Percentiles rank a stretch among this genome's conserved stretches.
phyloP scores from a whole-genome alignment of 2,329 filamentous ascomycete species.

The Coccinonectria pachysandricola region DNA sequence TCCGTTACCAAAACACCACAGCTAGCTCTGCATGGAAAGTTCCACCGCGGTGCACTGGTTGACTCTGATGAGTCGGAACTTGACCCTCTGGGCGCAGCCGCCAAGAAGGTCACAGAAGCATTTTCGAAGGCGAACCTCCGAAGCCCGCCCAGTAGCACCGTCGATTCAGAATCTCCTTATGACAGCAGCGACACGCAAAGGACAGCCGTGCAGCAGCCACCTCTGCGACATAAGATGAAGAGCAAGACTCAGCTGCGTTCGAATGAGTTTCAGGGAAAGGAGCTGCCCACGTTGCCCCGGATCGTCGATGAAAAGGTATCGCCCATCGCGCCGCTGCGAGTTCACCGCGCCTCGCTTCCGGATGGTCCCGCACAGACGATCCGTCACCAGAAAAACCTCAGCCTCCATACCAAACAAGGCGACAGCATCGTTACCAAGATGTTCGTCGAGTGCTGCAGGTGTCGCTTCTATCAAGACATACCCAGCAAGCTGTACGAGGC shows the following conservation, averaged over 20 bases:
- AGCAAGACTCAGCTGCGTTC: conserved; percentile 12
- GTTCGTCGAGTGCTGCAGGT: conserved; percentile 55
- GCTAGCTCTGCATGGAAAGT: conserved; percentile 9
- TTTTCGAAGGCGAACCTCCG: conserved; percentile 18
- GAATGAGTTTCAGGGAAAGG: conserved; percentile 3
- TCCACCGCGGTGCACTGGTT: too few species aligned
- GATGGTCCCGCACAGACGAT: conserved; percentile 8
- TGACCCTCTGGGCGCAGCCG: conserved; percentile 22
- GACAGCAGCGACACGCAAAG: conserved; percentile 19
- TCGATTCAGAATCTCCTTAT: conserved; percentile 6
- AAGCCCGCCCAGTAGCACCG: conserved; percentile 9
- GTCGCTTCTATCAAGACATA: conserved; percentile 56
- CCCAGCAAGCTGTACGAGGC: conserved; percentile 53
- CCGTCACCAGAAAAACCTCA: conserved; percentile 6
- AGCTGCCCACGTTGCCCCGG: conserved; percentile 1
- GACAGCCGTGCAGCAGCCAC: conserved; percentile 29
- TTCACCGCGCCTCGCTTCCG: conserved; percentile 10
- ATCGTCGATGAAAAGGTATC: conserved; percentile 6
- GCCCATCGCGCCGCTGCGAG: conserved; percentile 3
- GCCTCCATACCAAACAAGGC: conserved; percentile 5
- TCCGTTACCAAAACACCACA: conserved; percentile 12
- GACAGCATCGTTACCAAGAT: conserved; percentile 46
- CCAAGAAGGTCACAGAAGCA: conserved; percentile 22
- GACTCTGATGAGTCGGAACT: conserved; percentile 9
- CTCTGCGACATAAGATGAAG: conserved; percentile 21